Evolutionary conservation across 179 eudicot genomes (phyloP).

Genomic region (Drosera spatulata): DNA sequence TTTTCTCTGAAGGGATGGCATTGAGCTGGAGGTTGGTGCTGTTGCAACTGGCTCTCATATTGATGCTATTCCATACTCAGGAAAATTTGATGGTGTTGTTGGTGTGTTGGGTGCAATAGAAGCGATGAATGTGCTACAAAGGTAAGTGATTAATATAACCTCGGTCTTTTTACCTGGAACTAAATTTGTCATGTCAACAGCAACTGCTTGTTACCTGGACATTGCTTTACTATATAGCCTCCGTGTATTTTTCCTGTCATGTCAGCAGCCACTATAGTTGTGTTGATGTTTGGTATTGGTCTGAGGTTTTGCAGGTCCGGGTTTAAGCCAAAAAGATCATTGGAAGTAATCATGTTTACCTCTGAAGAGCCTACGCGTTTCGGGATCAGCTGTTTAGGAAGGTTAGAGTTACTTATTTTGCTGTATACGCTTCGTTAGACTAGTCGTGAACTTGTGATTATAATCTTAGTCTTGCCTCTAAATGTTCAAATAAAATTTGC

Average conservation of each 20-base stretch:
- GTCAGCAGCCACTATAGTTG: too few species aligned
- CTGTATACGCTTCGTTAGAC: too few species aligned
- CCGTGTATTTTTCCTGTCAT: too few species aligned
- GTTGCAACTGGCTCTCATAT: constrained; percentile 91
- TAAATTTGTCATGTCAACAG: too few species aligned
- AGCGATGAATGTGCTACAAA: constrained; percentile 71
- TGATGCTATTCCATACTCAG: constrained; percentile 97
- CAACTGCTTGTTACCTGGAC: too few species aligned
- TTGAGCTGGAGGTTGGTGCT: constrained; percentile 59
- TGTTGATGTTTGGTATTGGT: neutral
- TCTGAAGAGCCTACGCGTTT: constrained; percentile 98
- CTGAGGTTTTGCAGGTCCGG: constrained; percentile 51
- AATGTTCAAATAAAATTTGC: too few species aligned
- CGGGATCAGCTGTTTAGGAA: constrained; percentile 97
- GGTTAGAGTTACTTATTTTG: constrained; percentile 22
- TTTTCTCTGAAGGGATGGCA: constrained; percentile 53
- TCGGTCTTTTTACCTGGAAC: neutral
- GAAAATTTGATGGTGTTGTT: constrained; percentile 94
- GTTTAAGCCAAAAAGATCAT: constrained; percentile 77
- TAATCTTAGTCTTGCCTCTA: too few species aligned
- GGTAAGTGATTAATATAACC: constrained; percentile 20
- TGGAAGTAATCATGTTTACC: constrained; percentile 96
- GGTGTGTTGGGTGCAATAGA: constrained; percentile 98
- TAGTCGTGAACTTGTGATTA: too few species aligned
- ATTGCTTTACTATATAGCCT: too few species aligned